Evolutionary conservation across 2,329 filamentous ascomycete genomes (phyloP), one percentile per base, ranked within the genome.

Genomic region (Aspergillus hiratsukae): DNA sequence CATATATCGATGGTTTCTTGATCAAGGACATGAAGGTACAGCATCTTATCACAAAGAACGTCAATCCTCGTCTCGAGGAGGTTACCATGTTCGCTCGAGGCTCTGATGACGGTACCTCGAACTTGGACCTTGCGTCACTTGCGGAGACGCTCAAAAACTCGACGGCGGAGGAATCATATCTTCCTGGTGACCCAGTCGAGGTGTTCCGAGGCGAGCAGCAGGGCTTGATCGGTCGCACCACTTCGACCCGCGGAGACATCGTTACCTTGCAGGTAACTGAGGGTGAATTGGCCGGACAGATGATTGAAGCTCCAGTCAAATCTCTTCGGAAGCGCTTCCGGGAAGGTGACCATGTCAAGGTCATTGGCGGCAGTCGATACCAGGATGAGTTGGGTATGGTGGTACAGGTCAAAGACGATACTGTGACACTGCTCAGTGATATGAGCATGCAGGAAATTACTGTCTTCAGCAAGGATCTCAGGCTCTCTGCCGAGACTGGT

Each of bases 341-440:
- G 62, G 83, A 92, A 60, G 94, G 94, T 80, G 94, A 99, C 68
- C 94, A 99, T 70, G 94, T 99, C 78, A 97, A 97, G 78, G 94
- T 99, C 64, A 96, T 97, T 70, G 93, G 94, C 54, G 93, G 92
- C 41, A 96, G 92, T 77, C 89, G 91, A 66, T 97, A 92, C 73
- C 86, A 90, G 54, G 94, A 97, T 66, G 94, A 99, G 76, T 89
- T 97, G 48, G 94, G 94, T 74, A 96, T 97, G 84, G 92, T 99
- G 52, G 91, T 97, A 62, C 90, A 91, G 72, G 94, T 97, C 63
- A 88, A 86, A 50, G 91, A 96, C 58, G 94, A 99, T 71, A 87
- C 90, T 41, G 91, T 99, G 56, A 97, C 94, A 1, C 80, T 99
- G 62, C 80, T 99, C 62, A 96, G 90, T 49, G 94, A 99, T 75